Percentiles rank a stretch among this genome's conserved stretches.
Evolutionary conservation across 768 basidiomycete species (phyloP).

Genomic region (Pholiota molesta): DNA sequence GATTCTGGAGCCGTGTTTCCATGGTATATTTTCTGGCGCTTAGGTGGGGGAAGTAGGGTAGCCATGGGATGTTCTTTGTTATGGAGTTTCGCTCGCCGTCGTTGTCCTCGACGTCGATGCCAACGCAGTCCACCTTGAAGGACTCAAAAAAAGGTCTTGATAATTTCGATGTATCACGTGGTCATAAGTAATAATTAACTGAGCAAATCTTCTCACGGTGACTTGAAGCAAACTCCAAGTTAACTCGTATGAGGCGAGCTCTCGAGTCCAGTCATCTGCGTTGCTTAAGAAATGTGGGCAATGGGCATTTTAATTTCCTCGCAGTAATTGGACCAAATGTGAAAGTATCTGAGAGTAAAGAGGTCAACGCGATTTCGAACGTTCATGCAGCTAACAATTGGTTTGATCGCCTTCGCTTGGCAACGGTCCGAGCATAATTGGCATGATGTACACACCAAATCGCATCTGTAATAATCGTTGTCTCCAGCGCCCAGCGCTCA

Average conservation of each 20-base stretch:
- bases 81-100: background rate
- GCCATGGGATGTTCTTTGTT: slow-evolving; percentile 57
- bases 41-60: slow-evolving; percentile 84
- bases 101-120: background rate
- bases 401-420: background rate
- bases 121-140: background rate
- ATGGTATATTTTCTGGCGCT: slow-evolving; percentile 83
- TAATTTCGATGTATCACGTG: background rate
- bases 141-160: background rate
- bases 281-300: too few species aligned
- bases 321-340: too few species aligned
- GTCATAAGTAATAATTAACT: background rate
- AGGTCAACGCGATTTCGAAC: too few species aligned
- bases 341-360: too few species aligned
- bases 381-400: too few species aligned
- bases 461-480: background rate
- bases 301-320: too few species aligned
- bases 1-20: slow-evolving; percentile 68
- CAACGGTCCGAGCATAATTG: background rate
- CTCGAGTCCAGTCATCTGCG: too few species aligned
- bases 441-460: background rate
- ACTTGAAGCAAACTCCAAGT: too few species aligned
- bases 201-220: background rate
- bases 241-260: too few species aligned
- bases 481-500: background rate